A percentile compares a stretch with the other conserved stretches of the same genome.
phyloP scores from a whole-genome alignment of 202 grass and related monocot species.

The Alloteropsis angusta region DNA sequence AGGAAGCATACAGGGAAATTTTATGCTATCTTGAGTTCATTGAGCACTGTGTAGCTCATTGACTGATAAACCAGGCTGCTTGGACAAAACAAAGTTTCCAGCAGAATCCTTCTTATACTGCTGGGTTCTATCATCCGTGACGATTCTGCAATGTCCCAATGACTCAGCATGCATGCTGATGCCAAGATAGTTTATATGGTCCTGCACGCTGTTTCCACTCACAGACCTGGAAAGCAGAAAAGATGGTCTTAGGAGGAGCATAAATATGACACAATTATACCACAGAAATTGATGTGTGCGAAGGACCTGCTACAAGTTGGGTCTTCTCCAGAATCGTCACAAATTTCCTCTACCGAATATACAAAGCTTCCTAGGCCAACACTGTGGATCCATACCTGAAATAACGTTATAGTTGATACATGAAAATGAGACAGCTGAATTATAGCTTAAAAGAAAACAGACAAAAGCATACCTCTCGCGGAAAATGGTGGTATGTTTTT shows the following conservation, averaged over 20 bases:
- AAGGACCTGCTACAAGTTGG: slow-evolving; percentile 65
- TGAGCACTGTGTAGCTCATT: slow-evolving; percentile 18
- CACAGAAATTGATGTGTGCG: background rate
- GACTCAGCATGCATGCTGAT: slow-evolving; percentile 59
- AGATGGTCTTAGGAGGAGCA: background rate
- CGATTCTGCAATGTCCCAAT: slow-evolving; percentile 60
- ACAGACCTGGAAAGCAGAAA: slow-evolving; percentile 52
- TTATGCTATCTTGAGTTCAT: slow-evolving; percentile 8
- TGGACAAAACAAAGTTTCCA: slow-evolving; percentile 54
- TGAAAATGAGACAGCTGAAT: background rate
- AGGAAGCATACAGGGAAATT: background rate
- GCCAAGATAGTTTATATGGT: slow-evolving; percentile 69
- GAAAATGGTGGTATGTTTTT: slow-evolving; percentile 89
- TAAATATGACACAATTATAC: background rate
- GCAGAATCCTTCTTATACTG: slow-evolving; percentile 29
- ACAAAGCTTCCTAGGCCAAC: slow-evolving; percentile 53
- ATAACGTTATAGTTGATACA: background rate
- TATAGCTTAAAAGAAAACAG: background rate
- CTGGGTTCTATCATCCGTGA: slow-evolving; percentile 28
- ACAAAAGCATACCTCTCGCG: slow-evolving; percentile 42
- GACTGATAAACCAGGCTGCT: slow-evolving; percentile 28
- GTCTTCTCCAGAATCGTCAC: slow-evolving; percentile 77
- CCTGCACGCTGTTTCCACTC: slow-evolving; percentile 69
- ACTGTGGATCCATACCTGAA: slow-evolving; percentile 75
- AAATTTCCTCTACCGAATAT: slow-evolving; percentile 57